A percentile compares a stretch with the other conserved stretches of the same genome.
Evolutionary conservation across 129 eudicot species (phyloP).

Genomic region (carrot (Daucus carota)): DH1_v3.0 NC_030383.2:45877001-45877500

Average conservation of each 20-base stretch:
- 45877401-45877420: constrained; percentile 46
- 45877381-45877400: constrained; percentile 54
- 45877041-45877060: background rate
- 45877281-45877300: constrained; percentile 20
- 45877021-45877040: constrained; percentile 1
- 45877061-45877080: background rate
- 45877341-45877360: constrained; percentile 44
- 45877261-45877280: background rate
- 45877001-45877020: background rate
- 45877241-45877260: background rate
- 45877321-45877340: constrained; percentile 22
- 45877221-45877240: background rate
- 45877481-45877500: constrained; percentile 44
- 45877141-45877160: background rate
- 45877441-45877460: constrained; percentile 56
- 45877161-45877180: background rate
- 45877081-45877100: background rate
- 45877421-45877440: constrained; percentile 36
- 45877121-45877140: background rate
- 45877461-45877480: constrained; percentile 44
- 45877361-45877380: constrained; percentile 38
- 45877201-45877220: background rate
- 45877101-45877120: background rate
- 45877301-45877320: constrained; percentile 21
- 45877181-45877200: background rate